A percentile compares a stretch with the other conserved stretches of the same genome.
Evolutionary conservation across 305 asterid genomes (phyloP).

Genomic region (Rubia balearica): DNA sequence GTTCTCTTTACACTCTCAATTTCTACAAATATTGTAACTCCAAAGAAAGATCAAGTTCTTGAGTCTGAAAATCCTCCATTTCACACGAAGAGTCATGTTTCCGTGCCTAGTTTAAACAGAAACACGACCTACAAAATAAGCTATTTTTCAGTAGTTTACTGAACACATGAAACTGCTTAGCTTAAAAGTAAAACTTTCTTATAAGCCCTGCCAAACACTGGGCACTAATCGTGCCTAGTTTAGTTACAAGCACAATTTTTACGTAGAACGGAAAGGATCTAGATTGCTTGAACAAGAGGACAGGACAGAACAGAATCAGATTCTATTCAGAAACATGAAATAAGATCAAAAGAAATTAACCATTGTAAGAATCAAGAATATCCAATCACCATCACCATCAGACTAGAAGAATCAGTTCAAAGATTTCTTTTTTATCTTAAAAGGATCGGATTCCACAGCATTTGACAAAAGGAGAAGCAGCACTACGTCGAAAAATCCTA

Average conservation of each 20-base stretch:
- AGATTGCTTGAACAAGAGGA: neutral
- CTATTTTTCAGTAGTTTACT: neutral
- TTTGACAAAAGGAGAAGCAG: constrained; percentile 6
- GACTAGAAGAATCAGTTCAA: constrained; percentile 17
- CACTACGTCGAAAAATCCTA: constrained; percentile 1
- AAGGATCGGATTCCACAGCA: constrained; percentile 25
- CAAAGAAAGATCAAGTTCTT: neutral
- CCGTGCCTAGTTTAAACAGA: too few species aligned
- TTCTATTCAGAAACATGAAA: constrained; percentile 3
- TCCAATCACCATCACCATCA: neutral
- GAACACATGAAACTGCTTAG: neutral
- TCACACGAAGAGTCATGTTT: neutral
- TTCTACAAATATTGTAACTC: neutral
- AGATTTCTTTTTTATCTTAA: constrained; percentile 19
- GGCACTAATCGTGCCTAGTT: too few species aligned
- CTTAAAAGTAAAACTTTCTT: too few species aligned
- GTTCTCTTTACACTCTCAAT: neutral
- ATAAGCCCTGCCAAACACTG: too few species aligned
- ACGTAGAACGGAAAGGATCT: neutral
- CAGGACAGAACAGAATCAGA: constrained; percentile 10
- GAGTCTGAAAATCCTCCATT: neutral
- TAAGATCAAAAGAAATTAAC: neutral
- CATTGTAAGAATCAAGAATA: neutral
- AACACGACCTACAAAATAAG: too few species aligned
- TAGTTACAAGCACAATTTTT: neutral